phyloP scores from a whole-genome alignment of 2,329 filamentous ascomycete genomes.

The Arthrobotrys megalospora region DNA sequence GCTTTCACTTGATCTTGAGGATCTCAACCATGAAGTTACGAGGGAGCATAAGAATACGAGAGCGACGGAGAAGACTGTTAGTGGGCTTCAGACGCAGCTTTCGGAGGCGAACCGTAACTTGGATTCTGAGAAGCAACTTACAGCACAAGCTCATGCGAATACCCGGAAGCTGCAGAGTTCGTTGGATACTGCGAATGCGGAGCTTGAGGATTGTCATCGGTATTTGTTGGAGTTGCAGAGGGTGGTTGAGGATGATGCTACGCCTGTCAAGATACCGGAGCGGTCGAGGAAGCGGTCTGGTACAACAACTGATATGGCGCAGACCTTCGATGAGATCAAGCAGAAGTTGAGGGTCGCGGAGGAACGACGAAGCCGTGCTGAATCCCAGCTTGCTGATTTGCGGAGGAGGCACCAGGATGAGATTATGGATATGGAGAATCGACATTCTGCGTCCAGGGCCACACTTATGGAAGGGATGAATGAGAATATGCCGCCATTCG shows the following conservation, averaged over 20 bases:
- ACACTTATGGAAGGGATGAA: conserved; percentile 89
- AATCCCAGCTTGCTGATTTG: conserved; percentile 84
- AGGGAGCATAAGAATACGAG: conserved; percentile 90
- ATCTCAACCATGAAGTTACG: conserved; percentile 91
- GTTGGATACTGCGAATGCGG: conserved; percentile 83
- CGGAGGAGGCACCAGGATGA: conserved; percentile 81
- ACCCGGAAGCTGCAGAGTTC: conserved; percentile 84
- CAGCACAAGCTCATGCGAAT: conserved; percentile 86
- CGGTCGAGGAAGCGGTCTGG: conserved; percentile 78
- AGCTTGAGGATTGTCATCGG: conserved; percentile 83
- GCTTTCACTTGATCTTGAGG: conserved; percentile 86
- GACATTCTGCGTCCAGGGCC: conserved; percentile 77
- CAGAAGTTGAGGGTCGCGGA: conserved; percentile 87
- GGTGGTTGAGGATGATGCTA: conserved; percentile 79
- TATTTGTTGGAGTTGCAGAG: conserved; percentile 87
- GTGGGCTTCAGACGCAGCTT: conserved; percentile 83
- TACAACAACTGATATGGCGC: conserved; percentile 80
- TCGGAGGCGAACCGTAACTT: conserved; percentile 90
- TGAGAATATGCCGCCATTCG: conserved; percentile 80
- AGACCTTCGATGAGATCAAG: conserved; percentile 89
- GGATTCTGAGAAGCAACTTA: conserved; percentile 89
- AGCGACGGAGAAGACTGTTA: conserved; percentile 89
- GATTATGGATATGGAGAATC: conserved; percentile 76
- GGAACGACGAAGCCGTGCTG: conserved; percentile 84
- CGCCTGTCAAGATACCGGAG: conserved; percentile 77